These are phyloP conservation scores for Alternaria sp. DNA, from an alignment of 2,329 filamentous ascomycete species.

Conservation along the genomic window DNA sequence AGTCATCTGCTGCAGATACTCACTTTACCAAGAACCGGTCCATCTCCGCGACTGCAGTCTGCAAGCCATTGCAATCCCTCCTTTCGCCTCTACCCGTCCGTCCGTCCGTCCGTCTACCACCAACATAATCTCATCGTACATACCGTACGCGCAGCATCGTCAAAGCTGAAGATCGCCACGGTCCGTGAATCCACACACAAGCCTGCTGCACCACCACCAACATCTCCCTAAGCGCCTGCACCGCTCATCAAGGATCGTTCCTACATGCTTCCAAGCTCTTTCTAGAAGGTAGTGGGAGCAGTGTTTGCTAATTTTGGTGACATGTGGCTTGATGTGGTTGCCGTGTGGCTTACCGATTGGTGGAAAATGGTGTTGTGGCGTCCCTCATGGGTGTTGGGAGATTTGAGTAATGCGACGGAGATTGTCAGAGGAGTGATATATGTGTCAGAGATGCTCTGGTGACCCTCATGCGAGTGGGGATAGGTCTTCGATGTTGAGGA, in stretches of 20 bases:
- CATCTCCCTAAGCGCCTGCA: neutral
- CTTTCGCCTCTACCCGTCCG: constrained; percentile 10
- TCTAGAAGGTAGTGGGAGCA: neutral
- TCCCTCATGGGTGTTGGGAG: neutral
- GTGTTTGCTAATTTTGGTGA: neutral
- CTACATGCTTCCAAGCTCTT: neutral
- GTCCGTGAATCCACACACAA: constrained; percentile 2
- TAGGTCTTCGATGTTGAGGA: neutral
- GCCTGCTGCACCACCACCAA: neutral
- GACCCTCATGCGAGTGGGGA: neutral
- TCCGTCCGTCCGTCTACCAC: neutral
- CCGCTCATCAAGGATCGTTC: neutral
- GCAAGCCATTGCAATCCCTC: constrained; percentile 5
- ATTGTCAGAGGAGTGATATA: neutral
- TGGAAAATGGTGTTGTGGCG: constrained; percentile 9
- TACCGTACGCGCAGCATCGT: neutral
- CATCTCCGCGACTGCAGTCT: constrained; percentile 10
- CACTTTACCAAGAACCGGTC: constrained; percentile 6
- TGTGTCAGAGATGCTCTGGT: neutral
- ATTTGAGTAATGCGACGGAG: neutral
- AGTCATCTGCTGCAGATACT: neutral
- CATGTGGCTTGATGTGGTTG: neutral
- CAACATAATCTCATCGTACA: neutral
- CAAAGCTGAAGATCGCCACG: neutral
- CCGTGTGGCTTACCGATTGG: constrained; percentile 2